These are phyloP conservation scores for Pneumocystis canis DNA, from an alignment of 1,139 yeast genomes.

Conservation along the genomic window DNA sequence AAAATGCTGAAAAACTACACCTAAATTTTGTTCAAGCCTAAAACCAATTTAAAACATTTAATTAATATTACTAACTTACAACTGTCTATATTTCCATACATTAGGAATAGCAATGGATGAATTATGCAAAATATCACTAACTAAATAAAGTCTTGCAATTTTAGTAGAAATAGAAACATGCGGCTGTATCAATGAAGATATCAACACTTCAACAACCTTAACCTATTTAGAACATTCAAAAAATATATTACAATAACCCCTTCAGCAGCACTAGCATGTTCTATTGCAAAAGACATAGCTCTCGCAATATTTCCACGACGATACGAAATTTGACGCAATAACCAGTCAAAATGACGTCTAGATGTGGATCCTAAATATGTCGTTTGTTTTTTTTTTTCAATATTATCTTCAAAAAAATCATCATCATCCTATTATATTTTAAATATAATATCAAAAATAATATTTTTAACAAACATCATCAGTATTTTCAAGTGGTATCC, in stretches of 20 bases:
- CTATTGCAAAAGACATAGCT: conserved; percentile 22
- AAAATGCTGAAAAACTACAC: conserved; percentile 10
- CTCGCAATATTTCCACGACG: conserved; percentile 22
- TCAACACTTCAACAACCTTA: conserved; percentile 17
- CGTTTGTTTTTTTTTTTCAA: neutral
- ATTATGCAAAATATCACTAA: conserved; percentile 22
- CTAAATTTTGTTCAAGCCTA: conserved; percentile 12
- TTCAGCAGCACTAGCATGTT: conserved; percentile 17
- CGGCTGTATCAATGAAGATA: conserved; percentile 16
- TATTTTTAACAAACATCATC: neutral
- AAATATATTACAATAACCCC: conserved; percentile 12
- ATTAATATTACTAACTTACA: neutral
- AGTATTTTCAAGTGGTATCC: conserved; percentile 2
- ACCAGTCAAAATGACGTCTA: conserved; percentile 1
- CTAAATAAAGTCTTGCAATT: conserved; percentile 20
- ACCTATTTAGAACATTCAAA: neutral
- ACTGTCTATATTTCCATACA: conserved; percentile 15
- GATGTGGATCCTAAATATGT: neutral
- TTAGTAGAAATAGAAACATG: conserved; percentile 12
- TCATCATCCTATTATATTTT: neutral
- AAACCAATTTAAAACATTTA: neutral
- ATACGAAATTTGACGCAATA: neutral
- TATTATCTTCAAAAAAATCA: neutral
- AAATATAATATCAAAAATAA: neutral
- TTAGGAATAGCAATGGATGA: conserved; percentile 17